A percentile compares a stretch with the other conserved stretches of the same genome.
Conservation (phyloP, 495 filamentous ascomycete species). For the Aspergillus sclerotioniger region DNA sequence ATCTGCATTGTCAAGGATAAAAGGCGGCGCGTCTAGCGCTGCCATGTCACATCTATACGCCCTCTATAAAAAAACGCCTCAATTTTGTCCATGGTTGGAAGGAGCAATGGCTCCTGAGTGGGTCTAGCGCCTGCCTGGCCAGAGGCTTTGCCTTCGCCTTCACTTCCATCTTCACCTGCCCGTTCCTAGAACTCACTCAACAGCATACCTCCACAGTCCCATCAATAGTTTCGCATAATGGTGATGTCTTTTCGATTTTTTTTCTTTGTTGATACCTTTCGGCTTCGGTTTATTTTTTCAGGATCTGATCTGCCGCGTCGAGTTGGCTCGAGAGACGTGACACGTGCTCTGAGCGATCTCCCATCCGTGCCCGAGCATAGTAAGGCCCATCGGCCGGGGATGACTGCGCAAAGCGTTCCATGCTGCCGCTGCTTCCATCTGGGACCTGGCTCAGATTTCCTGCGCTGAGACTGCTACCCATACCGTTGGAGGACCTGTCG, state of each 20-base stretch:
- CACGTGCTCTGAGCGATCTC: conserved; percentile 34
- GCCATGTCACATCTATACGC: too few relatives aligned
- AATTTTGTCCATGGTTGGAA: too few relatives aligned
- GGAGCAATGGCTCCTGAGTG: too few relatives aligned
- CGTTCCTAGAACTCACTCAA: too few relatives aligned
- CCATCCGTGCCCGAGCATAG: conserved; percentile 35
- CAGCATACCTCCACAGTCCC: not conserved
- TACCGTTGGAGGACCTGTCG: conserved; percentile 22
- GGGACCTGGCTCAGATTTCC: conserved; percentile 35
- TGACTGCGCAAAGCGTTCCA: conserved; percentile 32
- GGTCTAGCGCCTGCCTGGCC: too few relatives aligned
- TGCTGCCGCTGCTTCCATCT: conserved; percentile 23
- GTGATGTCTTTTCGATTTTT: conserved; percentile 3
- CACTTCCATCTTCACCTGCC: too few relatives aligned
- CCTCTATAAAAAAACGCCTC: too few relatives aligned
- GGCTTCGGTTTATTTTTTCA: conserved; percentile 24
- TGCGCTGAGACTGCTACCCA: conserved; percentile 25
- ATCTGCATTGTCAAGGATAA: too few relatives aligned
- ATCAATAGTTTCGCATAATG: not conserved
- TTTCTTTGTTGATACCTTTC: conserved; percentile 6
- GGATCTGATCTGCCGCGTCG: conserved; percentile 33
- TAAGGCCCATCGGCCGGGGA: conserved; percentile 40
- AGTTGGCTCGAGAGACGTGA: conserved; percentile 35
- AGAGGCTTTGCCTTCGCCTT: too few relatives aligned
- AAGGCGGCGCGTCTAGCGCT: too few relatives aligned